phyloP scores from a whole-genome alignment of 495 filamentous ascomycete genomes.

The Aspergillus biplanus region DNA sequence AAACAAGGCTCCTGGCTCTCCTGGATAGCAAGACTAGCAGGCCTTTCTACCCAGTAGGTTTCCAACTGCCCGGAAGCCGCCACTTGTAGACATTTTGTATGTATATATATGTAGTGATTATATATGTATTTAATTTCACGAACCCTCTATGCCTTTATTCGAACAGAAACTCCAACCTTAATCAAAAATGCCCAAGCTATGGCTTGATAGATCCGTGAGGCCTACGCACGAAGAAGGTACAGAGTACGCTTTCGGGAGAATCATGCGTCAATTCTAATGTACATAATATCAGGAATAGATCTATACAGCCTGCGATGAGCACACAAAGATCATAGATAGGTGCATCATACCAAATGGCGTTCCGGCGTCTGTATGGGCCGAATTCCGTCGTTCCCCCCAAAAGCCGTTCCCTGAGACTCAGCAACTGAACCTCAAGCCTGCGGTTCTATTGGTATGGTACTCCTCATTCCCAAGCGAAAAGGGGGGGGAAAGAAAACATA shows the following conservation, averaged over 20 bases:
- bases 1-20: slow-evolving; percentile 61
- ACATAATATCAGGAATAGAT: slow-evolving; percentile 28
- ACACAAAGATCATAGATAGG: slow-evolving; percentile 7
- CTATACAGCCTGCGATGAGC: slow-evolving; percentile 3
- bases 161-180: no score
- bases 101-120: slow-evolving; percentile 10
- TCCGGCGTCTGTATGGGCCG: background rate
- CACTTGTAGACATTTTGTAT: slow-evolving; percentile 15
- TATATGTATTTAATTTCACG: background rate
- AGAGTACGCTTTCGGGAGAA: background rate
- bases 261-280: slow-evolving; percentile 27
- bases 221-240: no score
- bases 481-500: background rate
- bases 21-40: slow-evolving; percentile 48
- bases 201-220: no score
- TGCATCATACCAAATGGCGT: no score
- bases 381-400: background rate
- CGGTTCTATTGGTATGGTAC: no score
- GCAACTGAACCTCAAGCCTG: no score
- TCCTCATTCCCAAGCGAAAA: no score
- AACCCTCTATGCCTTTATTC: background rate
- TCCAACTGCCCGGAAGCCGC: background rate
- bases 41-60: slow-evolving; percentile 25
- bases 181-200: no score
- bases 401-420: no score